These are phyloP conservation scores for Amylocystis lapponica DNA, from an alignment of 768 basidiomycete species.

Conservation along the genomic window DNA sequence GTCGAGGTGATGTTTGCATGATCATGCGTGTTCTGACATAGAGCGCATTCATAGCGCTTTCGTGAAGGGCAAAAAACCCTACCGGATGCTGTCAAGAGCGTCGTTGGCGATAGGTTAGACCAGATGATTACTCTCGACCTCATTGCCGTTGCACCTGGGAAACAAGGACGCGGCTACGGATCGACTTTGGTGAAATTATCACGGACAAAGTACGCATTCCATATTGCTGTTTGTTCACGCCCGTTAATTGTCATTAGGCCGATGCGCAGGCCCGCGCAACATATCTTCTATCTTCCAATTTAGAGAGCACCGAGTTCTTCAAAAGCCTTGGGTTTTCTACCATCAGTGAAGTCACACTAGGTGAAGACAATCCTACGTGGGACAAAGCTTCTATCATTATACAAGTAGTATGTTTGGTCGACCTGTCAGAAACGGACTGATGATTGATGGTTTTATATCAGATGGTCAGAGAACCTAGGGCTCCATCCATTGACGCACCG, in stretches of 20 bases:
- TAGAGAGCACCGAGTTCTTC: conserved; percentile 11
- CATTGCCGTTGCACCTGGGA: conserved; percentile 6
- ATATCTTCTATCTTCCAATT: conserved; percentile 10
- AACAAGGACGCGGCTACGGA: conserved; percentile 11
- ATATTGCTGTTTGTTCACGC: background rate
- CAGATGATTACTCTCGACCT: conserved; percentile 11
- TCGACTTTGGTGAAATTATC: conserved; percentile 9
- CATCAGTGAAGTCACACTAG: background rate
- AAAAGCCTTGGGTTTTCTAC: conserved; percentile 10
- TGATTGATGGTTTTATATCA: background rate
- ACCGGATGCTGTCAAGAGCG: background rate
- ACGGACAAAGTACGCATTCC: conserved; percentile 2
- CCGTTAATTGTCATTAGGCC: conserved; percentile 1
- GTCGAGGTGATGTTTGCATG: too few relatives aligned
- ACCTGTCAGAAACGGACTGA: background rate
- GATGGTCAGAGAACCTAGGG: conserved; percentile 1
- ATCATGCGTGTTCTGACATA: background rate
- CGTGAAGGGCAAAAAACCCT: background rate
- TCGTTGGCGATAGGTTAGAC: conserved; percentile 2
- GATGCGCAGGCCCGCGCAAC: conserved; percentile 7
- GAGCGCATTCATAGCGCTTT: conserved; percentile 1
- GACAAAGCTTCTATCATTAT: conserved; percentile 8
- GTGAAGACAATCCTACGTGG: conserved; percentile 12
- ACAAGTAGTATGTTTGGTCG: conserved; percentile 3
- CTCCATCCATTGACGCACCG: too few relatives aligned